Base-by-base conservation (phyloP, 2,329 filamentous ascomycete species). In the Ophiostoma australiae region DNA sequence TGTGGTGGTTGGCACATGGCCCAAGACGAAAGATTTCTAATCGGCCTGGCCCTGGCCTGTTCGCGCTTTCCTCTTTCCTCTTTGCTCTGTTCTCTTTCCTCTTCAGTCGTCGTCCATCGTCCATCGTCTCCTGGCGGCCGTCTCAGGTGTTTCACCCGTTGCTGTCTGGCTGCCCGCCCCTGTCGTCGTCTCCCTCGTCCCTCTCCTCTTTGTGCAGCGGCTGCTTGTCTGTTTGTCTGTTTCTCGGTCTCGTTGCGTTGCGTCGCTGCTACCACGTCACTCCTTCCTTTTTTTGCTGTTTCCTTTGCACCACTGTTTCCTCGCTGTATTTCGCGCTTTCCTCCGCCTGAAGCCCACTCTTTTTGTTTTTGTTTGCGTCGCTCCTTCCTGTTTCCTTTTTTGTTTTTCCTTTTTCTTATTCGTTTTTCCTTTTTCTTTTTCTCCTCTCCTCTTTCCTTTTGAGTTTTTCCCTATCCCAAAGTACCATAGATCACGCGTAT, bases 361-460 rank as follows among this genome's bases (percentile, higher is more conserved):
- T 39, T 33, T 63, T 39, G 39, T n/a, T 52, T 71, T 31, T 65
- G 20, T 52, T 15, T 33, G 58, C 58, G 4, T 13, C 27, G 23
- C 27, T 33, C 58, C 27, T 68, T 63, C 58, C 13, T 63, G 35
- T 33, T 63, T 33, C 27, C 23, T 20, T 52, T 10, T 44, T 61
- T 3, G 31, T 31, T 15, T 65, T 68, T 15, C 66, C 37, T 37
- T 48, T 39, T 61, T 48, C 23, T 20, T 52, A 4, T 44, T 61
- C 7, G 31, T 31, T 15, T 65, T 68, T 15, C 66, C 37, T 37
- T 48, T 39, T 61, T 48, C 65, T 11, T 68, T 67, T 70, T 70
- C 61, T n/a, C 58, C 31, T 44, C 52, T 13, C 8, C 2, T 58
- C 23, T 27, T 55, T 58, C 52, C 52, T 23, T 58, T 58, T 58